Evolutionary conservation across 2,329 filamentous ascomycete genomes (phyloP).

Genomic region (Neurospora sp.): DNA sequence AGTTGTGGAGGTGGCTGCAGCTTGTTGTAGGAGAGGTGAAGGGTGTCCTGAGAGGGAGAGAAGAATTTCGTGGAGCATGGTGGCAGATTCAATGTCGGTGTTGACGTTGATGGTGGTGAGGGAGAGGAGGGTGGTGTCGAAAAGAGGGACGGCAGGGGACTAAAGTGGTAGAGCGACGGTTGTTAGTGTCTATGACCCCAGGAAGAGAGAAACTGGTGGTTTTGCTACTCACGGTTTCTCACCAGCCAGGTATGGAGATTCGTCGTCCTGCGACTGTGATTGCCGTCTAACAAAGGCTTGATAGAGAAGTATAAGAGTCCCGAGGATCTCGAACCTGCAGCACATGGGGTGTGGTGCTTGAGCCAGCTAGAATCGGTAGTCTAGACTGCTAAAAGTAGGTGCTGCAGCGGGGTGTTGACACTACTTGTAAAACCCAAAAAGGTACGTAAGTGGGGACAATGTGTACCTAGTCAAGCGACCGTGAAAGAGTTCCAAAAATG

Average conservation of each 20-base stretch:
- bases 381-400: neutral
- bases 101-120: neutral
- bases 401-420: neutral
- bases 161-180: neutral
- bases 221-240: neutral
- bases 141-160: neutral
- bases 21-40: constrained; percentile 61
- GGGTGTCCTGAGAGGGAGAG: constrained; percentile 91
- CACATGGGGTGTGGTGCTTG: constrained; percentile 29
- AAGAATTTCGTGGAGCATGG: constrained; percentile 97
- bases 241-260: constrained; percentile 3
- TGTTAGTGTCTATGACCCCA: neutral
- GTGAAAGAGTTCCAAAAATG: neutral
- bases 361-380: neutral
- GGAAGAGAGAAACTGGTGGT: neutral
- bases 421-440: neutral
- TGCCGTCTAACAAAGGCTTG: constrained; percentile 26
- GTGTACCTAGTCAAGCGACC: neutral
- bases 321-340: constrained; percentile 42
- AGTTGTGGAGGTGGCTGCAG: constrained; percentile 32
- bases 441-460: neutral
- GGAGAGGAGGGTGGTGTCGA: neutral
- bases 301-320: constrained; percentile 37
- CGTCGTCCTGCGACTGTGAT: constrained; percentile 20
- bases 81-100: constrained; percentile 8